A percentile compares a stretch with the other conserved stretches of the same genome.
Conservation (phyloP, 352 stramenopile genomes). For the Pythium periplocum region DNA sequence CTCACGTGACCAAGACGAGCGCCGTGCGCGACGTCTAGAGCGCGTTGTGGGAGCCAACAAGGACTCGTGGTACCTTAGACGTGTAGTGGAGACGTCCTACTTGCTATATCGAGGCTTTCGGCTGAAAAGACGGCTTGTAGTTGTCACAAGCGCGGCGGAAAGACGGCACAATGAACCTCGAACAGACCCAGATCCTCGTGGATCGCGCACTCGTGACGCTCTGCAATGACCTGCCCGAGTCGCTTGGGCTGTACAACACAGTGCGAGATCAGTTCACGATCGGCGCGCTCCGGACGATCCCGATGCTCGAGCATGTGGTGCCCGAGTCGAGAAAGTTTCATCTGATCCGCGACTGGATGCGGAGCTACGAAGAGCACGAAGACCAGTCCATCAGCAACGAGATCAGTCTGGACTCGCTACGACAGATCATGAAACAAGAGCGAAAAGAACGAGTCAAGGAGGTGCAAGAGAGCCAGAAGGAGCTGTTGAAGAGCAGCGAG, state of each 20-base stretch:
- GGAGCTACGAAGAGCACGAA: constrained; percentile 40
- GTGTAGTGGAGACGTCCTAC: no score
- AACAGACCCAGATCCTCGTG: constrained; percentile 65
- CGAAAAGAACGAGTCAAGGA: constrained; percentile 39
- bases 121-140: no score
- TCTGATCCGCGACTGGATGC: constrained; percentile 76
- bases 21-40: no score
- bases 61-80: no score
- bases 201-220: constrained; percentile 77
- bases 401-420: constrained; percentile 53
- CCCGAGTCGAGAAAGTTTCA: constrained; percentile 56
- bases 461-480: constrained; percentile 37
- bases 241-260: constrained; percentile 71
- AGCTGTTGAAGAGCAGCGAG: constrained; percentile 22
- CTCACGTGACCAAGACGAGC: no score
- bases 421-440: constrained; percentile 38
- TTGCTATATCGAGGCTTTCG: no score
- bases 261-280: constrained; percentile 63
- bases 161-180: constrained; percentile 40
- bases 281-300: constrained; percentile 41
- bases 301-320: constrained; percentile 45
- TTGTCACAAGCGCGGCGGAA: no score
- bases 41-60: no score
- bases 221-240: constrained; percentile 71
- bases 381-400: constrained; percentile 47